A percentile compares a stretch with the other conserved stretches of the same genome.
Evolutionary conservation across 2,329 filamentous ascomycete species (phyloP).

Genomic region (Phaeoacremonium minimum): DNA sequence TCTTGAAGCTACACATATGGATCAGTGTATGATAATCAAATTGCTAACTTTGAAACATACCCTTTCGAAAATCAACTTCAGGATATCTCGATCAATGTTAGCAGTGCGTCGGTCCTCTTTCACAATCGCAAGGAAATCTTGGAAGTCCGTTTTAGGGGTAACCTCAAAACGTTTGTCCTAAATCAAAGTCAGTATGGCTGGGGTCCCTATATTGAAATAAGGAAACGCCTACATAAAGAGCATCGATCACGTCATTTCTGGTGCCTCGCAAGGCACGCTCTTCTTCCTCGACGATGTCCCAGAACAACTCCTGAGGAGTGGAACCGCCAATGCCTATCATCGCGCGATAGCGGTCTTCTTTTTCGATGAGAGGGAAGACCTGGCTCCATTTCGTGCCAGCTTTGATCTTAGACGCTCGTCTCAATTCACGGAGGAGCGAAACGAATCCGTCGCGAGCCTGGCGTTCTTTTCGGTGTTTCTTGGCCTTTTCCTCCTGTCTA

Average conservation of each 20-base stretch:
- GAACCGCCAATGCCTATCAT: constrained; percentile 84
- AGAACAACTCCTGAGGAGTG: constrained; percentile 86
- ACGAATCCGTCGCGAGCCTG: constrained; percentile 81
- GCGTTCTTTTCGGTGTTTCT: constrained; percentile 76
- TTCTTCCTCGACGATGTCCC: constrained; percentile 92
- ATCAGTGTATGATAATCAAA: constrained; percentile 9
- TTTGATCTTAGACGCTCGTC: constrained; percentile 74
- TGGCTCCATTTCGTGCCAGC: constrained; percentile 88
- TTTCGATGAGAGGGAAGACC: constrained; percentile 67
- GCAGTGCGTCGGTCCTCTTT: constrained; percentile 83
- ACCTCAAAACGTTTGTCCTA: constrained; percentile 92
- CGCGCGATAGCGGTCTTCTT: constrained; percentile 77
- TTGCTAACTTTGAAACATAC: constrained; percentile 34
- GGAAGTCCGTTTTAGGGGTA: constrained; percentile 77
- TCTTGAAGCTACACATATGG: constrained; percentile 62
- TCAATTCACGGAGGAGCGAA: constrained; percentile 69
- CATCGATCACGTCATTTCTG: constrained; percentile 80
- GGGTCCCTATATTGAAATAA: too few species aligned
- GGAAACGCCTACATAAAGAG: constrained; percentile 67
- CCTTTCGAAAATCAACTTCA: constrained; percentile 80
- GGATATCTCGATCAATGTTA: constrained; percentile 75
- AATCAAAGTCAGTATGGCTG: constrained; percentile 29
- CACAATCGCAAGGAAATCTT: constrained; percentile 82
- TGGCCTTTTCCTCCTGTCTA: constrained; percentile 80
- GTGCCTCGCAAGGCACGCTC: constrained; percentile 79